Evolutionary conservation across 371 early-diverging fungal genomes (phyloP), one percentile per base, ranked within the genome.

Genomic region (Basidiobolus heterosporus): DNA sequence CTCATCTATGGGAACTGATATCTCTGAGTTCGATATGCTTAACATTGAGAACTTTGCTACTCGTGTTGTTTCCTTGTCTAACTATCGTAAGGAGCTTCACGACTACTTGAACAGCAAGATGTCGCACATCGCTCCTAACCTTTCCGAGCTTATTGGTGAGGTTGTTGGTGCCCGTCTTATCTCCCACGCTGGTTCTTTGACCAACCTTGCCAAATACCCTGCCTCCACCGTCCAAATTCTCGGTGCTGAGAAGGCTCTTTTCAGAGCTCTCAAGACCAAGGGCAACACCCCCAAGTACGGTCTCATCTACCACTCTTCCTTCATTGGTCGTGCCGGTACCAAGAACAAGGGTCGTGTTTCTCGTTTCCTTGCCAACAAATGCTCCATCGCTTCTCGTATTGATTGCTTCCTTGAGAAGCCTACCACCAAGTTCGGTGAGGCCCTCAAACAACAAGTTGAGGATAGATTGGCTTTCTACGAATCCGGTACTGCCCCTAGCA

Each of bases 201-300:
- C 82, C 69, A 85, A 78, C 55, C 69, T 97, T 46, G 80, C 88
- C 60, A 91, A 92, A 72, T 75, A 81, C 60, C 91, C 94, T 46
- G 89, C 91, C 30, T 86, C 88, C 46, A 93, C 95, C 49, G 80
- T 97, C 47, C 98, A 97, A 74, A 89, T 97, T 45, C 75, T 93
- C 18, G 98, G 98, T 63, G 94, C 98, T 45, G 95, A 97, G 70
- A 97, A 97, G 77, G 93, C 93, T 18, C 77, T 93, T 40, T 92
- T 92, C 70, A 71, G 93, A 53, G 94, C 98, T 18, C 71, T 99
- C 54, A 99, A 99, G 76, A 94, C 88, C 36, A 82, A 82, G 57
- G 91, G 91, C 38, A 91, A 91, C 70, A 99, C 99, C 1, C 99
- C 98, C 59, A 99, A 99, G 65, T 97, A 96, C 61, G 99, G 99